Evolutionary conservation across 495 filamentous ascomycete species (phyloP).

Genomic region (Venustampulla echinocandica): DNA sequence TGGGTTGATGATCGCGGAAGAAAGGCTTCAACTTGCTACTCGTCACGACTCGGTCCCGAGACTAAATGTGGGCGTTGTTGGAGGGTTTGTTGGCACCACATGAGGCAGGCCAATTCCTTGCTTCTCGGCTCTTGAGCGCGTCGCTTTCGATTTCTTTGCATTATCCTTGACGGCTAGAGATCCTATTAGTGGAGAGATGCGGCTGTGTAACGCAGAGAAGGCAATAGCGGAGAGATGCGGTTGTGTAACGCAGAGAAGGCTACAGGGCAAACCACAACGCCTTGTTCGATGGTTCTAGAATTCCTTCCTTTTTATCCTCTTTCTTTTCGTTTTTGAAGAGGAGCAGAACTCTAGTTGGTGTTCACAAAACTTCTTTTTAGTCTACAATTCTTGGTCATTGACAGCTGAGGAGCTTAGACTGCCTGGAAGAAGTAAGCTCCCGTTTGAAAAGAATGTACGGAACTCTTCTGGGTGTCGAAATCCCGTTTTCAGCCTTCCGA

Average conservation of each 20-base stretch:
- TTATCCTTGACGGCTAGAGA: not conserved
- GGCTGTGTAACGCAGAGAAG: not conserved
- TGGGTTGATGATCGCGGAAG: not conserved
- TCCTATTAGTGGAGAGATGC: not conserved
- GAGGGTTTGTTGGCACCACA: not conserved
- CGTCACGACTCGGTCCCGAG: not conserved
- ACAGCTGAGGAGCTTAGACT: constrained; percentile 1
- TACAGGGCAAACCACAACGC: not conserved
- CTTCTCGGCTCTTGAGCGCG: not conserved
- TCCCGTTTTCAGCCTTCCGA: too few relatives aligned
- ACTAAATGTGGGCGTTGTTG: not conserved
- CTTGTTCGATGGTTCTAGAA: constrained; percentile 3
- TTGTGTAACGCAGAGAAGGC: too few relatives aligned
- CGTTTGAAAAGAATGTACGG: constrained; percentile 1
- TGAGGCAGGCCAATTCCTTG: not conserved
- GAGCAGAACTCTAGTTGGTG: not conserved
- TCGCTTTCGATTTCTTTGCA: not conserved
- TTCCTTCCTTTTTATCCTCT: constrained; percentile 1
- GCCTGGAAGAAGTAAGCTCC: not conserved
- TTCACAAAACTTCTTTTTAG: not conserved
- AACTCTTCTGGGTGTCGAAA: not conserved
- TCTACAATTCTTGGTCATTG: not conserved
- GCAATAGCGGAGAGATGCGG: too few relatives aligned
- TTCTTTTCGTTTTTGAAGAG: not conserved
- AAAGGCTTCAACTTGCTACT: too few relatives aligned